Conservation (phyloP, 805 yeast genomes). For the Clavispora asparagi region DNA sequence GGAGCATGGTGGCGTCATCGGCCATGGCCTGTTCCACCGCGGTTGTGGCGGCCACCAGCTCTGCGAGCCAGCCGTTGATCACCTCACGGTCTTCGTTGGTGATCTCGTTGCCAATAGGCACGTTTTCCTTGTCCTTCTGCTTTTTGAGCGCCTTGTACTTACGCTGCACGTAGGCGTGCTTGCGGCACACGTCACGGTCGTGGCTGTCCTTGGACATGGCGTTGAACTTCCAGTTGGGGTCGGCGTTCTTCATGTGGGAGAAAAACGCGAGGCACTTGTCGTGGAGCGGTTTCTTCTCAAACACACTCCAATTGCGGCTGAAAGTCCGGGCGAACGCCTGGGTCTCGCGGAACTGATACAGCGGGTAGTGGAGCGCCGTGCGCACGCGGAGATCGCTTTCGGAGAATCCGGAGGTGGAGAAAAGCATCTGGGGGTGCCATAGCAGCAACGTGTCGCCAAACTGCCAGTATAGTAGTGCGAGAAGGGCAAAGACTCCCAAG, state of each 20-base stretch:
- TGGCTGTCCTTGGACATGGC: conserved; percentile 1
- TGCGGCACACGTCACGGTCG: conserved; percentile 10
- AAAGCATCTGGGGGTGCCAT: neutral
- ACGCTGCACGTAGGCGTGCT: conserved; percentile 3
- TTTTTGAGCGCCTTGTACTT: conserved; percentile 1
- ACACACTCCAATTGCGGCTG: conserved; percentile 8
- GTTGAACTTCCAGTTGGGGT: conserved; percentile 10
- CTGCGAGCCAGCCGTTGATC: conserved; percentile 1
- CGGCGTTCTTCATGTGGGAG: conserved; percentile 3
- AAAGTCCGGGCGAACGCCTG: conserved; percentile 5
- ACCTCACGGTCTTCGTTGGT: conserved; percentile 2
- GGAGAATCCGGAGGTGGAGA: conserved; percentile 1
- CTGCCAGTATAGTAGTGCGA: neutral
- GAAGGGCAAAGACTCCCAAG: neutral
- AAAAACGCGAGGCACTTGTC: conserved; percentile 10
- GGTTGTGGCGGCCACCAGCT: conserved; percentile 1
- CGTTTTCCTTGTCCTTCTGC: neutral
- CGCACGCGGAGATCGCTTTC: conserved; percentile 4
- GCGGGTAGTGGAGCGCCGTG: conserved; percentile 8
- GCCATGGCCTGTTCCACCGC: conserved; percentile 13
- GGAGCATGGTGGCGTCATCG: conserved; percentile 11
- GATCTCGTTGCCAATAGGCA: conserved; percentile 1
- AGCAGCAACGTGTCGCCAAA: neutral
- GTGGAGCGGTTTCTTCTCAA: conserved; percentile 4
- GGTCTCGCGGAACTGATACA: conserved; percentile 9